Conservation (phyloP, 306 rosid species). For the Casuarina equisetifolia region DNA sequence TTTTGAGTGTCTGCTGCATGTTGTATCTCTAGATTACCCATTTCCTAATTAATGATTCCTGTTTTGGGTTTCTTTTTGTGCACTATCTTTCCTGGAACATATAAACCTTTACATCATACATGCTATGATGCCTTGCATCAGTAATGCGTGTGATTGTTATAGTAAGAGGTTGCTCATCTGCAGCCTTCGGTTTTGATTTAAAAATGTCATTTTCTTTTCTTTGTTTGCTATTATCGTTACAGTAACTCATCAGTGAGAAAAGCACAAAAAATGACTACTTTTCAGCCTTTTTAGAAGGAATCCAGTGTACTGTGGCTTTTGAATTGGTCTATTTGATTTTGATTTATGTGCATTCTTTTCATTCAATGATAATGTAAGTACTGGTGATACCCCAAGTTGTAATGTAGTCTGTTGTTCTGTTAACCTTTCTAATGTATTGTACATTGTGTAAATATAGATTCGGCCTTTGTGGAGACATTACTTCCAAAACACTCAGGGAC, state of each 20-base stretch:
- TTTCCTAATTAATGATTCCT: neutral
- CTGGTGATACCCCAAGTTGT: neutral
- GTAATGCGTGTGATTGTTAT: too few species aligned
- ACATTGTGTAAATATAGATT: conserved; percentile 25
- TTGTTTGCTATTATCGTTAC: neutral
- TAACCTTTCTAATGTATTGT: neutral
- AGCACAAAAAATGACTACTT: too few species aligned
- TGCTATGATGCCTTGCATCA: too few species aligned
- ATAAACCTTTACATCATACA: neutral
- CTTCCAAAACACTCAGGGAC: conserved; percentile 64
- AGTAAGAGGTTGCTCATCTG: too few species aligned
- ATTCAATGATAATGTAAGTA: neutral
- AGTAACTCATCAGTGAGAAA: neutral
- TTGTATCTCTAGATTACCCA: neutral
- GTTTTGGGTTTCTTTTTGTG: neutral
- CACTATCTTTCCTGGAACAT: neutral
- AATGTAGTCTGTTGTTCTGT: neutral
- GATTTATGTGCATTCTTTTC: neutral
- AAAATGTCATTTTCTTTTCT: neutral
- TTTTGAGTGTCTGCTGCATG: neutral
- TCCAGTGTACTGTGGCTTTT: neutral
- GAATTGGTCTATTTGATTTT: neutral
- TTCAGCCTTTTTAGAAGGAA: neutral
- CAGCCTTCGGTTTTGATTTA: too few species aligned
- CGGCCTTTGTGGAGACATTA: conserved; percentile 61